phyloP scores from a whole-genome alignment of 2,329 filamentous ascomycete species.

The Penicillium sp. region DNA sequence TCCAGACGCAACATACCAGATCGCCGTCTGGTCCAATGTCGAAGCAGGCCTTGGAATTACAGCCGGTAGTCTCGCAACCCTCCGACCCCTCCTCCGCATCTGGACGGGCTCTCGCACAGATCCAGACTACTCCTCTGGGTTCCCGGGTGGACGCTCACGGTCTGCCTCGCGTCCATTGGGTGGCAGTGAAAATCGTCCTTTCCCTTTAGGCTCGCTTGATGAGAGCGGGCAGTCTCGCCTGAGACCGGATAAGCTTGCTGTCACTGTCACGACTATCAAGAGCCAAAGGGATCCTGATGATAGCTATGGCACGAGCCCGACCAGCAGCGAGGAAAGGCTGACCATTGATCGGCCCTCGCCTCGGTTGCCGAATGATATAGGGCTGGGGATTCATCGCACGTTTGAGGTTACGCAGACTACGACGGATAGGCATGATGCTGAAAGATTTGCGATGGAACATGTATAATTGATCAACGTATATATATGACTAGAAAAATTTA shows the following conservation, averaged over 20 bases:
- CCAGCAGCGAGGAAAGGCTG: conserved; percentile 30
- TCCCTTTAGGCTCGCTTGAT: conserved; percentile 31
- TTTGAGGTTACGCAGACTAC: conserved; percentile 31
- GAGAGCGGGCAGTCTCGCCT: conserved; percentile 15
- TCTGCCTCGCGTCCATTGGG: conserved; percentile 21
- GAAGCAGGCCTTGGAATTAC: conserved; percentile 41
- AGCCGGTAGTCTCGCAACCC: conserved; percentile 49
- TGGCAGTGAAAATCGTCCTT: conserved; percentile 13
- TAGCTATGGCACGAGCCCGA: conserved; percentile 22
- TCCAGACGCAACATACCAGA: conserved; percentile 45
- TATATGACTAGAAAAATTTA: background rate
- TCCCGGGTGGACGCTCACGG: conserved; percentile 12
- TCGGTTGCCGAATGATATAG: conserved; percentile 16
- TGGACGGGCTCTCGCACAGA: conserved; percentile 22
- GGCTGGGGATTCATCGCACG: conserved; percentile 29
- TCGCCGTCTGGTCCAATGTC: conserved; percentile 41
- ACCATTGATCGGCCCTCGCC: conserved; percentile 18
- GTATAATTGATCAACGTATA: conserved; percentile 18
- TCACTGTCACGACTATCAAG: conserved; percentile 31
- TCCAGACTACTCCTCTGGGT: conserved; percentile 20
- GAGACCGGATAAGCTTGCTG: conserved; percentile 31
- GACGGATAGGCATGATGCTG: conserved; percentile 11
- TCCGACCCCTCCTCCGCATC: conserved; percentile 48
- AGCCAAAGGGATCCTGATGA: conserved; percentile 20
- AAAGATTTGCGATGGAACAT: conserved; percentile 18